A percentile compares a stretch with the other conserved stretches of the same genome.
Evolutionary conservation across 192 early-diverging fungal species (phyloP).

Genomic region (Coemansia sp.): DNA sequence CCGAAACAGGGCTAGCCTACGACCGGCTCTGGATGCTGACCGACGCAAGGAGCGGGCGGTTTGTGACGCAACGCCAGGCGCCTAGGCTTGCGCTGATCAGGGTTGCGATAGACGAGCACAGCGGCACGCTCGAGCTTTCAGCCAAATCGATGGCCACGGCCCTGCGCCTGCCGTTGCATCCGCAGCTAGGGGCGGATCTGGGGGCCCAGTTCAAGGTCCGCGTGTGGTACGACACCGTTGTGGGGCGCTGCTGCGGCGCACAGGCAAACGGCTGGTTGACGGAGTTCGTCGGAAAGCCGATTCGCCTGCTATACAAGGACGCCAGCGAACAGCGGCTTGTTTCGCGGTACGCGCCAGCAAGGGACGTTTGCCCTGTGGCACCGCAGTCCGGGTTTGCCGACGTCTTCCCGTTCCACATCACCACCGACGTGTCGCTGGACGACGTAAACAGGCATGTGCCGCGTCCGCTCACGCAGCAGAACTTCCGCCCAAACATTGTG

Average conservation of each 20-base stretch:
- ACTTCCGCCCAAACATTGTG: constrained; percentile 81
- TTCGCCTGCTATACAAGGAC: constrained; percentile 39
- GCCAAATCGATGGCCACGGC: constrained; percentile 13
- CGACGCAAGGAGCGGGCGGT: constrained; percentile 25
- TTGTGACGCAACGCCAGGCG: constrained; percentile 43
- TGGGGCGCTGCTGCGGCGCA: constrained; percentile 28
- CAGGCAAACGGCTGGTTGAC: constrained; percentile 29
- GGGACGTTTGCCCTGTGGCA: constrained; percentile 11
- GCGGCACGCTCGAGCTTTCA: constrained; percentile 18
- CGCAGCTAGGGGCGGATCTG: constrained; percentile 10
- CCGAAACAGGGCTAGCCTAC: constrained; percentile 35
- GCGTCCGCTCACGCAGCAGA: constrained; percentile 45
- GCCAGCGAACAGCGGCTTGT: constrained; percentile 19
- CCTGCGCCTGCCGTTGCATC: constrained; percentile 36
- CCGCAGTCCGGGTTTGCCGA: constrained; percentile 77
- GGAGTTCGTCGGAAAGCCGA: constrained; percentile 29
- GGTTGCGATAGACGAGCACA: constrained; percentile 13
- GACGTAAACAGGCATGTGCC: constrained; percentile 64
- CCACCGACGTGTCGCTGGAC: constrained; percentile 57
- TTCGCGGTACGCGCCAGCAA: constrained; percentile 31
- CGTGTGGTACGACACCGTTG: constrained; percentile 48
- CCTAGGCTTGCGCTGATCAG: constrained; percentile 30
- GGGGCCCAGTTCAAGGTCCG: constrained; percentile 18
- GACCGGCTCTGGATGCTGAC: constrained; percentile 51
- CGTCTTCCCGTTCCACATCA: constrained; percentile 69